Evolutionary conservation across 495 filamentous ascomycete genomes (phyloP), one percentile per base, ranked within the genome.

Genomic region (Filosporella fistucella): DNA sequence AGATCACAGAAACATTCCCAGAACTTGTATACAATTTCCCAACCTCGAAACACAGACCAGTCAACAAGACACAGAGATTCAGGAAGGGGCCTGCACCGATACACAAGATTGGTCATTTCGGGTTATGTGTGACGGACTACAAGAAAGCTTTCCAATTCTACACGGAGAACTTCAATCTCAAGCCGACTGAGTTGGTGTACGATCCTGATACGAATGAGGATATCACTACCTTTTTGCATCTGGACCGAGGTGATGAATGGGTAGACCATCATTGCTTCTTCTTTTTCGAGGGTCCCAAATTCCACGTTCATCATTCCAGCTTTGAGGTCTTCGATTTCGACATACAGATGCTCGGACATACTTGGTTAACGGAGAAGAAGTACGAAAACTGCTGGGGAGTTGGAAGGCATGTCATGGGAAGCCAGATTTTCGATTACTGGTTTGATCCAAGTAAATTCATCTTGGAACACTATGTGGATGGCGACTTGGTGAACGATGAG

Each of bases 241-340:
- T 90, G 7, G 74, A 88, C 54, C 71, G 74, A 5, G 85, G 85
- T 0, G 53, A 61, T 0, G 71, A 78, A 3, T 63, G 70, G 43
- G 77, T 81, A 0, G 85, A 90, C 57, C 86, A 90, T 54, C 86
- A 89, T 65, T 69, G 62, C n/a, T 80, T 89, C 60, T 88, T 88
- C 72, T 71, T 89, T 54, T 72, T 69, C 54, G 49, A 65, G n/a
- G 74, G 71, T 3, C 61, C 71, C 5, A 74, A 71, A 13, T 63
- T 66, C 13, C 79, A 84, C 57, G 80, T 89, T 2, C 85, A 89
- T 59, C 86, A 90, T 57, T 77, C 75, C 22, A 80, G 75, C 3
- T 90, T 83, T 47, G 85, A 90, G 62, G 84, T 86, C 6, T 76
- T 85, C 59, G 84, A 90, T 57, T 86, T 85, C 55, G 86, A 90